phyloP scores from a whole-genome alignment of 2,329 filamentous ascomycete genomes.

The Epichloe amarillans region DNA sequence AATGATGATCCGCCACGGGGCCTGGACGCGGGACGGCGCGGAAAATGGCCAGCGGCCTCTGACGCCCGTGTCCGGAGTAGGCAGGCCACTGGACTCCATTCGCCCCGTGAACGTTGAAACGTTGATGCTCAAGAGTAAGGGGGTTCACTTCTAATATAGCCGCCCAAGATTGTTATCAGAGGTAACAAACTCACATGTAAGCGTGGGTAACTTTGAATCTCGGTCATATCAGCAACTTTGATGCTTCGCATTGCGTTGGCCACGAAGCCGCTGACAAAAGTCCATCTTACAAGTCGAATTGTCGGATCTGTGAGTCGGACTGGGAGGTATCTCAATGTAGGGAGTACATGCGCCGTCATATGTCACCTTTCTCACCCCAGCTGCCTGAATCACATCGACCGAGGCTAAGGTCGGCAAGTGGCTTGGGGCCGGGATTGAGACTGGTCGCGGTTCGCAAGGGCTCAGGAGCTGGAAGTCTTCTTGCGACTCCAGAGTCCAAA shows the following conservation, averaged over 20 bases:
- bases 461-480: too few relatives aligned
- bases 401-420: conserved; percentile 12
- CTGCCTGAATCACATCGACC: conserved; percentile 6
- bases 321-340: conserved; percentile 9
- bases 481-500: too few relatives aligned
- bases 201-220: neutral
- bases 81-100: too few relatives aligned
- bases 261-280: neutral
- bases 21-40: conserved; percentile 2
- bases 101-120: neutral
- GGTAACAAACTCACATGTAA: neutral
- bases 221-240: too few relatives aligned
- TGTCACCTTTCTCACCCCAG: conserved; percentile 10
- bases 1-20: neutral
- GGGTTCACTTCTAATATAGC: too few relatives aligned
- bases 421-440: conserved; percentile 9
- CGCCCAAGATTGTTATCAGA: neutral
- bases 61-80: neutral
- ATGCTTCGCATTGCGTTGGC: neutral
- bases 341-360: conserved; percentile 5
- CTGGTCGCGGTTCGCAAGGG: too few relatives aligned
- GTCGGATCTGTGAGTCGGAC: neutral
- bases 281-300: neutral
- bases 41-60: neutral
- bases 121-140: neutral